These are phyloP conservation scores for Starmerella kuoi DNA, from an alignment of 805 yeast species.

Conservation along the genomic window DNA sequence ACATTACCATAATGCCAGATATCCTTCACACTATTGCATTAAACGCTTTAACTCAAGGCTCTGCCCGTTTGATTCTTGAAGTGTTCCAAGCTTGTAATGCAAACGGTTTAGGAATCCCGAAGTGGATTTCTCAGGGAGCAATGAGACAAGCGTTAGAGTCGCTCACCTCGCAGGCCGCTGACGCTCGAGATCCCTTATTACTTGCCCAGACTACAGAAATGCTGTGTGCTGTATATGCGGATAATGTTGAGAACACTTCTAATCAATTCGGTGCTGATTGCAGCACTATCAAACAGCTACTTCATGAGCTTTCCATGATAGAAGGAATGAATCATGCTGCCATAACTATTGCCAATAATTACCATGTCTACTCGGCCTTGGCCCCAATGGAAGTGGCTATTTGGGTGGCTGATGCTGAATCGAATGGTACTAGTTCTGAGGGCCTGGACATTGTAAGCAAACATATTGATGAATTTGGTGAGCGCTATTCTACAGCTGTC, in stretches of 20 bases:
- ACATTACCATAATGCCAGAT: not conserved
- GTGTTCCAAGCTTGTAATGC: slow-evolving; percentile 5
- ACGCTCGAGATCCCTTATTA: slow-evolving; percentile 17
- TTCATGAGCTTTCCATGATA: slow-evolving; percentile 35
- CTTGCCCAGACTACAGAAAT: slow-evolving; percentile 33
- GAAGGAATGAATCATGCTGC: slow-evolving; percentile 32
- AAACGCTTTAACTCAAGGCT: not conserved
- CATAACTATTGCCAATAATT: slow-evolving; percentile 49
- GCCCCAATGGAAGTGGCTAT: slow-evolving; percentile 42
- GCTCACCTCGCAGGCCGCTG: slow-evolving; percentile 18
- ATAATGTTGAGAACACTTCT: not conserved
- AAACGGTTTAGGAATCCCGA: slow-evolving; percentile 5
- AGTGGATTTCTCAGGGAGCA: slow-evolving; percentile 6
- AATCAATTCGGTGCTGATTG: slow-evolving; percentile 14
- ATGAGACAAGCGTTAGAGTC: slow-evolving; percentile 10
- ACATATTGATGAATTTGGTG: slow-evolving; percentile 7
- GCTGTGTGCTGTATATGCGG: slow-evolving; percentile 31
- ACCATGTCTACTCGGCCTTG: slow-evolving; percentile 52
- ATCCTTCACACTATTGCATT: not conserved
- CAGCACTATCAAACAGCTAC: slow-evolving; percentile 29
- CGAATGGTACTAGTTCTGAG: not conserved
- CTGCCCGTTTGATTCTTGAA: not conserved
- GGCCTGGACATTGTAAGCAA: not conserved
- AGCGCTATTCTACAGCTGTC: slow-evolving; percentile 5
- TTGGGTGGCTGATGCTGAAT: slow-evolving; percentile 22